A percentile compares a stretch with the other conserved stretches of the same genome.
phyloP scores from a whole-genome alignment of 228 moss, liverwort and hornwort genomes.

The Sphagnum fallax region DNA sequence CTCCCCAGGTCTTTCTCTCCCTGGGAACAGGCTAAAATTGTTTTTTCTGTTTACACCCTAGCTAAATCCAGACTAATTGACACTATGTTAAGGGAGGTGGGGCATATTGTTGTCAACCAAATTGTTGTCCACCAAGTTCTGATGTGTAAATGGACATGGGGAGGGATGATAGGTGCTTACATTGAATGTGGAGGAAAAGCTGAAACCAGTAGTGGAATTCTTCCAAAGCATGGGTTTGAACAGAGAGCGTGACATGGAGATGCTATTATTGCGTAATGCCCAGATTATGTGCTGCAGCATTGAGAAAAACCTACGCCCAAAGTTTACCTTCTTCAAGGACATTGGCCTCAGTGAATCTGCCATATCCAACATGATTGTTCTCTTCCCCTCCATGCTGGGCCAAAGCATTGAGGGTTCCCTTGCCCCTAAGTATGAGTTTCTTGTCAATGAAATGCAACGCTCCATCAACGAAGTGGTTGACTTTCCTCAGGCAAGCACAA shows the following conservation, averaged over 20 bases:
- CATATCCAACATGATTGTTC: constrained; percentile 71
- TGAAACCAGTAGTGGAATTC: constrained; percentile 72
- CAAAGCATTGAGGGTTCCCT: constrained; percentile 75
- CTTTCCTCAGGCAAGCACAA: constrained; percentile 59
- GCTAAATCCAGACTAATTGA: no score
- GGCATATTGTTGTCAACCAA: no score
- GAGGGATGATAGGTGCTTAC: constrained; percentile 57
- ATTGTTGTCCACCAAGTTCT: neutral
- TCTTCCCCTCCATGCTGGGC: constrained; percentile 76
- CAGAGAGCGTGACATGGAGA: constrained; percentile 69
- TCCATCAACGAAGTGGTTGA: constrained; percentile 57
- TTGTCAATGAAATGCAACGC: constrained; percentile 60
- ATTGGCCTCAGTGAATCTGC: constrained; percentile 37
- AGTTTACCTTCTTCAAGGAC: constrained; percentile 51
- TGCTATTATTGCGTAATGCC: constrained; percentile 58
- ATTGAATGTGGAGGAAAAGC: constrained; percentile 68
- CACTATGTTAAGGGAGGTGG: no score
- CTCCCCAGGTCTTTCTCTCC: constrained; percentile 51
- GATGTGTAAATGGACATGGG: constrained; percentile 10
- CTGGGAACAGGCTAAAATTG: no score
- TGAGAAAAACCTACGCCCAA: constrained; percentile 72
- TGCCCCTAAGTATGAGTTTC: constrained; percentile 50
- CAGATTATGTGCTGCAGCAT: constrained; percentile 81
- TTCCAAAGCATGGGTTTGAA: constrained; percentile 68
- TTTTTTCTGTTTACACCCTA: no score